Evolutionary conservation across 208 protist genomes (phyloP), one percentile per base, ranked within the genome.

Genomic region (Acanthamoeba healyi): DNA sequence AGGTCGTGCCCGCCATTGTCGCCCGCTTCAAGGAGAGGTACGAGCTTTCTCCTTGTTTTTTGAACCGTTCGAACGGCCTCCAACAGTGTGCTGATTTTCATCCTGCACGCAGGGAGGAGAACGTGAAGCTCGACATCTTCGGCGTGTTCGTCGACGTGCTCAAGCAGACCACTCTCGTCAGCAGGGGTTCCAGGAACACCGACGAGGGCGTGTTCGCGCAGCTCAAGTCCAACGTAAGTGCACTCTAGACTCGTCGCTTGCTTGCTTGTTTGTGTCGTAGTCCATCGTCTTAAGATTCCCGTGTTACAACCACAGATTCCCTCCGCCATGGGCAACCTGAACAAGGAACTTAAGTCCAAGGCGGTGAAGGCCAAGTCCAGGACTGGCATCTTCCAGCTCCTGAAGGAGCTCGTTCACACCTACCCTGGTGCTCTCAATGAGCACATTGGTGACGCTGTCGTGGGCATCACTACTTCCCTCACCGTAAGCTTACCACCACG

Each of bases 11-110:
- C 46, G 56, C 87, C 40, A 67, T 98, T 22, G 91, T 97, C n/a
- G 19, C 0, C n/a, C 93, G 96, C 24, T 97, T 96, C 87, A 95
- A 94, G n/a, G 98, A 98, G 88, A 84, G 98, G 40, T 97, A 98
- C 63, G 9, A 22, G 6, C 49, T 54, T 54, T 54, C 10, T 54
- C 15, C 49, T 54, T 54, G 49, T 54, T 54, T 54, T 54, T 54
- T 15, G 6, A 19, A 15, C 49, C 10, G 49, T 6, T 54, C 15
- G 49, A 54, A 6, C 10, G 10, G 42, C 51, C 17, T 40, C 74
- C 65, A n/a, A n/a, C n/a, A n/a, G n/a, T n/a, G n/a, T n/a, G n/a
- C n/a, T n/a, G n/a, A n/a, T n/a, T n/a, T n/a, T n/a, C n/a, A n/a
- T 72, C 17, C 54, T 65, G 36, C 61, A 51, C 67, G 17, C 77